Percentiles rank a stretch among this genome's conserved stretches.
Conservation (phyloP, 1,284 basidiomycete species). For the Singerocomus inundabilis region DNA sequence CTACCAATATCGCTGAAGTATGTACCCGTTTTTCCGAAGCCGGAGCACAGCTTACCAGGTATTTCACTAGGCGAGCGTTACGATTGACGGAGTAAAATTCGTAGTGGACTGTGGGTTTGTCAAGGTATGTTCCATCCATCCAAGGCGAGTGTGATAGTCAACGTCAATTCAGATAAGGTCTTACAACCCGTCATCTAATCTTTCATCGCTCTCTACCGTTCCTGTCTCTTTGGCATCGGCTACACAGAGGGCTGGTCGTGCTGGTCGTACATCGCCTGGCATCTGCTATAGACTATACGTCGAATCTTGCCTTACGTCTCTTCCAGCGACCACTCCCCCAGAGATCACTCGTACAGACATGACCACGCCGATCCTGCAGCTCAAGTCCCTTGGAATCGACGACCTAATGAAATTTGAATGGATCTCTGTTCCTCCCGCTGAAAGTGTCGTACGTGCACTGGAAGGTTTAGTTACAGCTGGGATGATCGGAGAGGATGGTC, state of each 20-base stretch:
- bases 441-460: conserved; percentile 80
- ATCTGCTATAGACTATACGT: conserved; percentile 95
- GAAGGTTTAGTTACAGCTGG: conserved; percentile 70
- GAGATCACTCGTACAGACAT: conserved; percentile 91
- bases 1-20: conserved; percentile 96
- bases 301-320: conserved; percentile 51
- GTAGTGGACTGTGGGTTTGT: conserved; percentile 97
- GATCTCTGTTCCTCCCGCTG: conserved; percentile 85
- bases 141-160: not conserved
- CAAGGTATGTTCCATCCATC: conserved; percentile 57
- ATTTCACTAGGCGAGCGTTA: conserved; percentile 77
- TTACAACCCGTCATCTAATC: conserved; percentile 78
- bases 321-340: conserved; percentile 73
- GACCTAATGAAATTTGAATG: conserved; percentile 97
- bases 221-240: conserved; percentile 84
- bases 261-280: conserved; percentile 87
- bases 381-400: conserved; percentile 93
- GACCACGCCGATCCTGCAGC: conserved; percentile 83
- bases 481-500: conserved; percentile 70
- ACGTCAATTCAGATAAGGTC: conserved; percentile 62
- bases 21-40: conserved; percentile 8
- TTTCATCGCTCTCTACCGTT: conserved; percentile 79
- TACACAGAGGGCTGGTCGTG: conserved; percentile 85
- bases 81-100: conserved; percentile 92
- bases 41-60: not conserved